Base-by-base conservation (phyloP, 2,329 filamentous ascomycete species). In the Fusarium acutatum region DNA sequence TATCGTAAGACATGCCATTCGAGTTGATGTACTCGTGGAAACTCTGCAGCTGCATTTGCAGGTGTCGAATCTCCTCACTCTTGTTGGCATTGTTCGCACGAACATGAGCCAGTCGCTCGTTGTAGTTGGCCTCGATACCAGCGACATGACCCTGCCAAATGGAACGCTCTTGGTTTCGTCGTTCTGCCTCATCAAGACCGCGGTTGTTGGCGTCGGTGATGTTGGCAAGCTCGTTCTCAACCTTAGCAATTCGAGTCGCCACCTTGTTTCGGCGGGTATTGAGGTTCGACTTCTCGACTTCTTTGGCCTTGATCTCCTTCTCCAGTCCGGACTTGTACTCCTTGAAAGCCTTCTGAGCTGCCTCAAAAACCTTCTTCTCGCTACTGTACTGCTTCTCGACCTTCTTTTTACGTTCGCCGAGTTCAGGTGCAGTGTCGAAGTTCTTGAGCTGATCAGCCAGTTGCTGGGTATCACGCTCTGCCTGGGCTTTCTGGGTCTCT, bases 241-340 rank as follows among this genome's bases (percentile, higher is more conserved):
- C 89, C 83, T 94, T 94, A 78, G 88, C 87, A 75, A 93, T 92
- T 57, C 93, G 91, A 32, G 89, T 87, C 62, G 90, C 89, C 46
- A 94, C 90, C 82, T 93, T 93, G 83, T 94, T 93, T 56, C 89
- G 88, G 81, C 93, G 93, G 64, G 90, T 89, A 77, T 91, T 88
- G 35, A 92, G 84, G 71, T 87, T 87, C 26, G 86, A 84, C 76
- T 91, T 88, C 64, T 95, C 93, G 52, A 90, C 87, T 75, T 91
- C 89, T 59, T 93, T 86, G 34, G 85, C 84, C 76, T 90, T 88
- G 70, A 92, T 83, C 64, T 92, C 88, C 72, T 87, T 87, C 70
- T 94, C 91, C 47, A 91, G 84, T 44, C 88, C 84, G 60, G 86
- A 81, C 81, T 92, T 93, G 83, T 88, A 86, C 67, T 85, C 85